Percentiles rank a stretch among this genome's conserved stretches.
phyloP scores from a whole-genome alignment of 495 filamentous ascomycete species.

The Hypoxylon fragiforme region DNA sequence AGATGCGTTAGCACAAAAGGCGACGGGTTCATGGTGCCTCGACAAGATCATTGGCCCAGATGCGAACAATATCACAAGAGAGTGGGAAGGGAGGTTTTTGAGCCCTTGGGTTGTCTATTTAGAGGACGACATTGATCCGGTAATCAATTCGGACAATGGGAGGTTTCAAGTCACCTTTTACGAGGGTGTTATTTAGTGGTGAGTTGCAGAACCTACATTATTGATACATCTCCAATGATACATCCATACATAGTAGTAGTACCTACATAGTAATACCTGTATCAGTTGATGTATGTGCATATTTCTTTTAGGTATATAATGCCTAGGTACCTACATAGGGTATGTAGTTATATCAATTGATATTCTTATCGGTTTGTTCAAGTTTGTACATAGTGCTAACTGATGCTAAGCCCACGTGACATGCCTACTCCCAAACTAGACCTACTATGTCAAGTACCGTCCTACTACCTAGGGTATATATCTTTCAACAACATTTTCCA shows the following conservation, averaged over 20 bases:
- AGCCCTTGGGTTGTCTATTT: slow-evolving; percentile 18
- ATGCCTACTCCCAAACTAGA: too few species aligned
- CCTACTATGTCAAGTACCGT: too few species aligned
- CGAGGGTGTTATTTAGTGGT: slow-evolving; percentile 16
- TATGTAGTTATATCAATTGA: too few species aligned
- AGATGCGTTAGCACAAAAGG: slow-evolving; percentile 14
- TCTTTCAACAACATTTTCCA: too few species aligned
- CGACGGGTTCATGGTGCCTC: slow-evolving; percentile 24
- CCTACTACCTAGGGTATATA: too few species aligned
- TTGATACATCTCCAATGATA: too few species aligned
- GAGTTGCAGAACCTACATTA: too few species aligned
- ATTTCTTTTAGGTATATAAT: too few species aligned
- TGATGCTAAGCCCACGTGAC: too few species aligned
- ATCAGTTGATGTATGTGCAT: too few species aligned
- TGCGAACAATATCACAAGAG: slow-evolving; percentile 18
- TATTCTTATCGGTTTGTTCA: too few species aligned
- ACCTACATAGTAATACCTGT: slow-evolving; percentile 3
- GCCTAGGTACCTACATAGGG: neutral
- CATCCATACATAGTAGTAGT: slow-evolving; percentile 6
- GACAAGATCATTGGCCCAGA: slow-evolving; percentile 23
- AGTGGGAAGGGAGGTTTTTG: slow-evolving; percentile 17
- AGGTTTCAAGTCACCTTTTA: slow-evolving; percentile 27
- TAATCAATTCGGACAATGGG: slow-evolving; percentile 26
- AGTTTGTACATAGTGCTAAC: too few species aligned
- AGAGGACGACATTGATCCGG: slow-evolving; percentile 16